Evolutionary conservation across 768 basidiomycete species (phyloP), one percentile per base, ranked within the genome.

Genomic region (Suillus brevipes): DNA sequence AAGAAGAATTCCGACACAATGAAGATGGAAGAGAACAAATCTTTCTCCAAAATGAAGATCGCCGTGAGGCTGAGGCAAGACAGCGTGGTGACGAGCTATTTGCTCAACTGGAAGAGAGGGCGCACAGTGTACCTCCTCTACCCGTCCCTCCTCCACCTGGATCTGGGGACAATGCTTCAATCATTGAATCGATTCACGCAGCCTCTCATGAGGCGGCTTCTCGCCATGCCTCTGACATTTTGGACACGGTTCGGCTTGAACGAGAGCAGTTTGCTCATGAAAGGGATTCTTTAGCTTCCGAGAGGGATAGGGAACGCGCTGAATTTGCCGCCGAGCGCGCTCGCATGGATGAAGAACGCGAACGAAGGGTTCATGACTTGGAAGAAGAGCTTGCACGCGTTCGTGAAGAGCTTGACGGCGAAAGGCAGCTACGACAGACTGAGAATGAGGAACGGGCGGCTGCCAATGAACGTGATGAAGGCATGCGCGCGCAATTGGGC

Each of bases 361-460:
- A 85, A 34, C 79, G 79, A 18, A 83, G 86, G n/a, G 87, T 90
- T 36, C 74, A 74, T 28, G 82, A 82, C 7, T 77, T 92, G 42
- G 87, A 91, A 69, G 85, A 86, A 5, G 88, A 93, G 67, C 78
- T 92, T 7, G 80, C 82, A 6, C 79, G 77, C 7, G 78, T 85
- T 8, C 84, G 85, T 23, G 81, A 74, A 16, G 89, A 92, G 53
- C 79, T 91, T 45, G 87, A 89, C 60, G 79, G 81, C 57, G 92
- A 92, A 73, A 83, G 82, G 62, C 82, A 86, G 65, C 78, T 84
- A 61, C 80, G 87, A 14, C 69, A 79, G 18, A 83, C 85, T 1
- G 87, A 89, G 52, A 80, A 87, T 2, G 89, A 89, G 66, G 81
- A 83, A 23, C 80, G 85, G 38, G 89, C 91, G 71, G 89, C 89